These are phyloP conservation scores for Capsella rubella DNA, from an alignment of 441 rosid species.

Conservation along the genomic window DNA sequence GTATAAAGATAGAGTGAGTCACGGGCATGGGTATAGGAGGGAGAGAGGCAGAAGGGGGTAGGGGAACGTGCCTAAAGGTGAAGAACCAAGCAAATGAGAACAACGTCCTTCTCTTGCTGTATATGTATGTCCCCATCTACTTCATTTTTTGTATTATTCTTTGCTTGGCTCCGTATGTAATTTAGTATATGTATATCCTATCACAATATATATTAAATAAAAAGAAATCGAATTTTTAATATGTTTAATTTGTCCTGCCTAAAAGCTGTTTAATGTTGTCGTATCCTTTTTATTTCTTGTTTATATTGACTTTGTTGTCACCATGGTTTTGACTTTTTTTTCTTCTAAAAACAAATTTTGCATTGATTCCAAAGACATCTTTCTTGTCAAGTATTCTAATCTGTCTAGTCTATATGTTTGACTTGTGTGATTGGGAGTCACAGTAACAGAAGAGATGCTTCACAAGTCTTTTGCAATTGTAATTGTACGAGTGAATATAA, in stretches of 20 bases:
- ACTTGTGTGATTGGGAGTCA: too few species aligned
- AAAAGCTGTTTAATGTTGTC: constrained; percentile 34
- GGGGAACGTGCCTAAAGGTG: constrained; percentile 39
- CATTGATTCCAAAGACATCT: not conserved
- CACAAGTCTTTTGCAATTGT: not conserved
- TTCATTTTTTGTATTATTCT: constrained; percentile 24
- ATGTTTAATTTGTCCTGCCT: constrained; percentile 6
- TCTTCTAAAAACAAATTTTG: not conserved
- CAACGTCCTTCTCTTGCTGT: constrained; percentile 27
- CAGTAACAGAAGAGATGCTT: not conserved
- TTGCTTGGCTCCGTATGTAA: constrained; percentile 15
- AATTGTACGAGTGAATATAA: not conserved
- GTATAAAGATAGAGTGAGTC: constrained; percentile 13
- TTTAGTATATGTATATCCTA: too few species aligned
- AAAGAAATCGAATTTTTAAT: not conserved
- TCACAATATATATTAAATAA: too few species aligned
- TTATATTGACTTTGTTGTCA: constrained; percentile 14
- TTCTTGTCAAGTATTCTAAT: not conserved
- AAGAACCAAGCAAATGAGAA: constrained; percentile 40
- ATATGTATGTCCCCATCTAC: constrained; percentile 35
- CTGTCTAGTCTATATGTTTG: too few species aligned
- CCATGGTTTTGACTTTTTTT: constrained; percentile 27
- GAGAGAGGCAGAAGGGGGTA: not conserved
- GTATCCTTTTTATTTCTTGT: constrained; percentile 32
- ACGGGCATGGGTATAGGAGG: constrained; percentile 41